Evolutionary conservation across 345 rosid species (phyloP).

Genomic region (Gossypium raimondii): DNA sequence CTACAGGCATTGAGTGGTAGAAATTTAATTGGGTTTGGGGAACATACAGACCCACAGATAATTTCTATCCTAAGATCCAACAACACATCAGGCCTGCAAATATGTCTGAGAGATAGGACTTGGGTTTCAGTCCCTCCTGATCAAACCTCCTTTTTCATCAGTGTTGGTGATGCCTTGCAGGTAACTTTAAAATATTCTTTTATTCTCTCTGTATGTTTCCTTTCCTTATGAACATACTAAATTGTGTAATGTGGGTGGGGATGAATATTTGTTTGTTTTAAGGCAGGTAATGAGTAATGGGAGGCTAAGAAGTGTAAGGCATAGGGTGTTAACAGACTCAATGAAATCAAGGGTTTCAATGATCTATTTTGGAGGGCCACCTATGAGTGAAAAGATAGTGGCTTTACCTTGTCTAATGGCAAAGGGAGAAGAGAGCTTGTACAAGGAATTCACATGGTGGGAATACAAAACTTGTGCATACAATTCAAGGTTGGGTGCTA

Average conservation of each 20-base stretch:
- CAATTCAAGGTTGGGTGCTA: slow-evolving; percentile 71
- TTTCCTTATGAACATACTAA: too few relatives aligned
- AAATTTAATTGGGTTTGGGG: slow-evolving; percentile 68
- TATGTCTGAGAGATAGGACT: slow-evolving; percentile 26
- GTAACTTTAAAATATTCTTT: background rate
- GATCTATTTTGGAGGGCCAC: slow-evolving; percentile 87
- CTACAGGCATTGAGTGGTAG: slow-evolving; percentile 12
- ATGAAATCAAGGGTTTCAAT: slow-evolving; percentile 69
- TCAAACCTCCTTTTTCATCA: slow-evolving; percentile 72
- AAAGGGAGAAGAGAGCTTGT: slow-evolving; percentile 58
- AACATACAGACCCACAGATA: slow-evolving; percentile 93
- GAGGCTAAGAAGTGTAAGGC: slow-evolving; percentile 80
- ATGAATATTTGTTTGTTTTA: background rate
- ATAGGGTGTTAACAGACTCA: slow-evolving; percentile 67
- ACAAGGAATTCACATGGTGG: slow-evolving; percentile 80
- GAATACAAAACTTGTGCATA: slow-evolving; percentile 73
- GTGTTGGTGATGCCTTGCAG: slow-evolving; percentile 73
- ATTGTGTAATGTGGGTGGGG: too few relatives aligned
- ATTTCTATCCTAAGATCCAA: slow-evolving; percentile 33
- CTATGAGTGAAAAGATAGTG: slow-evolving; percentile 50
- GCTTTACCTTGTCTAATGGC: slow-evolving; percentile 47
- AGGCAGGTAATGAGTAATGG: slow-evolving; percentile 54
- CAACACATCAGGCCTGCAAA: slow-evolving; percentile 4
- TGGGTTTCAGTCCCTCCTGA: slow-evolving; percentile 92
- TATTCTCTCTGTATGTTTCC: too few relatives aligned